phyloP scores from a whole-genome alignment of 495 filamentous ascomycete genomes.

The Aspergillus olivimuriae region DNA sequence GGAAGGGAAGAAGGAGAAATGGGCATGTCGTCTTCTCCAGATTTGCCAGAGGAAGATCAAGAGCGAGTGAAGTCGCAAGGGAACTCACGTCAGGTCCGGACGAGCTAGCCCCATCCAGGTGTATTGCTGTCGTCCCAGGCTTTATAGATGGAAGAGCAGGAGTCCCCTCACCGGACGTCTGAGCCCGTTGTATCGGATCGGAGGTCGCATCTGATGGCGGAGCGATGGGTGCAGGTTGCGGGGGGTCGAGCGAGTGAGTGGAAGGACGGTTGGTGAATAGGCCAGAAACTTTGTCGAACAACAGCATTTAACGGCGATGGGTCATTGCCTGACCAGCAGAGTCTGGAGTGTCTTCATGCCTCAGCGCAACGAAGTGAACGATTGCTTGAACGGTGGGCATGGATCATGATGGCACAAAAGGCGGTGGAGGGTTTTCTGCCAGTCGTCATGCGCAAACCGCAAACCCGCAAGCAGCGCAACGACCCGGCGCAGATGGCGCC shows the following conservation, averaged over 20 bases:
- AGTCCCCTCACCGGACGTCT: constrained; percentile 18
- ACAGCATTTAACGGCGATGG: constrained; percentile 9
- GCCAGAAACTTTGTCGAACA: constrained; percentile 8
- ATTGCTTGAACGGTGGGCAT: no score
- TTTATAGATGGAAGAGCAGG: constrained; percentile 7
- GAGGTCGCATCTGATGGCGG: constrained; percentile 17
- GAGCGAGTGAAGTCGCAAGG: no score
- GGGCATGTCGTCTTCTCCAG: no score
- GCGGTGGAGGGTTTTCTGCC: constrained; percentile 24
- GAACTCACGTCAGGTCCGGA: neutral
- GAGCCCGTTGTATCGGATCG: constrained; percentile 12
- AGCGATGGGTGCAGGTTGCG: constrained; percentile 2
- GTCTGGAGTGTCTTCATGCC: constrained; percentile 3
- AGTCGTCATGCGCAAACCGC: neutral
- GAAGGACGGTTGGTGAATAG: constrained; percentile 6
- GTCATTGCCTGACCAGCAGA: constrained; percentile 10
- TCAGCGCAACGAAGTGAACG: neutral
- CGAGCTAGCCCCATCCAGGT: neutral
- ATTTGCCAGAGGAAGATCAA: no score
- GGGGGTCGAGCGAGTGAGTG: constrained; percentile 1
- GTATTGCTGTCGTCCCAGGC: neutral
- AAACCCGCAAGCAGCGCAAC: no score
- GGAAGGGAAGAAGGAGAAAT: no score
- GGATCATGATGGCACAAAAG: constrained; percentile 20
- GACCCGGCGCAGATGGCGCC: no score